Evolutionary conservation across 2,329 filamentous ascomycete species (phyloP).

Genomic region (Fonsecaea multimorphosa): DNA sequence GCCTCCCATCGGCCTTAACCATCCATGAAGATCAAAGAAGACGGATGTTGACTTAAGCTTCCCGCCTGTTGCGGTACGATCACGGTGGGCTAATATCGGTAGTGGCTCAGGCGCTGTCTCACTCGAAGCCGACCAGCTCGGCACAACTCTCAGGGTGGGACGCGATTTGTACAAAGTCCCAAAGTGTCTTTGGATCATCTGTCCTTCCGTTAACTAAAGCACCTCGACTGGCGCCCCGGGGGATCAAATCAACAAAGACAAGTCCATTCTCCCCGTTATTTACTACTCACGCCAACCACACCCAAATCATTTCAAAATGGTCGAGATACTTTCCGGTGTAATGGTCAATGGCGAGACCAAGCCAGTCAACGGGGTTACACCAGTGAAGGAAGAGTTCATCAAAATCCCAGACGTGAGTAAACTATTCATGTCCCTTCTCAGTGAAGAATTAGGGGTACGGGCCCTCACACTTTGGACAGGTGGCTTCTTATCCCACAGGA

Average conservation of each 20-base stretch:
- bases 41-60: conserved; percentile 18
- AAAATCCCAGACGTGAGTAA: conserved; percentile 30
- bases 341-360: conserved; percentile 43
- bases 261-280: not conserved
- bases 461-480: conserved; percentile 13
- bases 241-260: not conserved
- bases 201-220: not conserved
- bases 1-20: not conserved
- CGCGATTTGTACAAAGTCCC: conserved; percentile 12
- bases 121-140: conserved; percentile 1
- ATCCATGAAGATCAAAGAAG: not conserved
- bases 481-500: conserved; percentile 33
- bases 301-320: not conserved
- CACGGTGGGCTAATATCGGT: conserved; percentile 20
- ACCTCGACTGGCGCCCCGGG: not conserved
- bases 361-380: conserved; percentile 45
- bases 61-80: conserved; percentile 13
- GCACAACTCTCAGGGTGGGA: not conserved
- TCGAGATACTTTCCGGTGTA: conserved; percentile 10
- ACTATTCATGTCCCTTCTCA: not conserved
- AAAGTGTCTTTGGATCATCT: not conserved
- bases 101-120: conserved; percentile 1
- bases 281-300: not conserved
- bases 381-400: conserved; percentile 43
- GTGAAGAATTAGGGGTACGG: not conserved